Conservation (phyloP, 306 rosid species). For the Dicorynia guianensis region DNA sequence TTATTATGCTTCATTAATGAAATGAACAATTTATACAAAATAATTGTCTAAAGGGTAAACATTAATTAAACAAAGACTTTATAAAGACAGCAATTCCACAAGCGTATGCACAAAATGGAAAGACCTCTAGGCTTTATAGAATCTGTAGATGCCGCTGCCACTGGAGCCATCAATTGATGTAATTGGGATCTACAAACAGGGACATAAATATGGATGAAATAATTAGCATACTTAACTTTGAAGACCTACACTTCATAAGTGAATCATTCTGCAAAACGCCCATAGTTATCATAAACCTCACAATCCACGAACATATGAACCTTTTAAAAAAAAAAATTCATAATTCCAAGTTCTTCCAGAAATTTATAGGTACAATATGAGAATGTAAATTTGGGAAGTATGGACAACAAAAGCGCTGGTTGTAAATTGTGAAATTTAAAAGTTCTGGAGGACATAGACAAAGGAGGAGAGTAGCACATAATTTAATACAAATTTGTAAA, state of each 20-base stretch:
- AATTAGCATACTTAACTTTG: slow-evolving; percentile 7
- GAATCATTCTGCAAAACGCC: not conserved
- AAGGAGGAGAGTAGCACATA: too few species aligned
- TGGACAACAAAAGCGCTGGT: too few species aligned
- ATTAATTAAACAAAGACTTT: not conserved
- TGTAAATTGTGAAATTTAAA: too few species aligned
- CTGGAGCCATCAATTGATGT: slow-evolving; percentile 67
- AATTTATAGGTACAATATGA: not conserved
- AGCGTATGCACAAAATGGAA: slow-evolving; percentile 23
- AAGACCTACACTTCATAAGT: slow-evolving; percentile 17
- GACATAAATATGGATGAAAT: slow-evolving; percentile 9
- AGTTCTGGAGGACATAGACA: too few species aligned
- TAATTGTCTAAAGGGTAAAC: not conserved
- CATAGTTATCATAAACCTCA: not conserved
- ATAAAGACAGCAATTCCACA: not conserved
- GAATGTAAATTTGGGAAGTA: not conserved
- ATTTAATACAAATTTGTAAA: too few species aligned
- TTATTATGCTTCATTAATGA: slow-evolving; percentile 1
- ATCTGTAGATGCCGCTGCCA: slow-evolving; percentile 63
- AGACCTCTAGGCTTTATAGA: slow-evolving; percentile 82
- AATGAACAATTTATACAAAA: not conserved
- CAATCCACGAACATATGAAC: not conserved
- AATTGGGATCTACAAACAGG: slow-evolving; percentile 50
- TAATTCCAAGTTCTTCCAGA: not conserved
- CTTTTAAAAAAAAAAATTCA: not conserved